Evolutionary conservation across 2,329 filamentous ascomycete genomes (phyloP).

Genomic region (Plectosphaerella plurivora): DNA sequence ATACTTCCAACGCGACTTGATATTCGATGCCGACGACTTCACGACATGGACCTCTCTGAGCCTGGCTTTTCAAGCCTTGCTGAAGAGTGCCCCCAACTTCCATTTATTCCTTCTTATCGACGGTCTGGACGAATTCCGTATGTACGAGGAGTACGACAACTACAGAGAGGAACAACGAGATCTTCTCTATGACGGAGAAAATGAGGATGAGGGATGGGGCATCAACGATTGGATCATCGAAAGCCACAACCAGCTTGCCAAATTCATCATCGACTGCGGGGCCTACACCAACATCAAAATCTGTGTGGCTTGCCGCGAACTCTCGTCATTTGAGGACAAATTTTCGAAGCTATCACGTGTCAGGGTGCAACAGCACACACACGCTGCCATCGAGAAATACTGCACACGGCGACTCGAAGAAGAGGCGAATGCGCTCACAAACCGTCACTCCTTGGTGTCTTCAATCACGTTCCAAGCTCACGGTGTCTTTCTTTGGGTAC

Average conservation of each 20-base stretch:
- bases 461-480: background rate
- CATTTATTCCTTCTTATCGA: background rate
- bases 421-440: background rate
- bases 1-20: background rate
- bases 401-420: background rate
- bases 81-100: background rate
- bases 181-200: background rate
- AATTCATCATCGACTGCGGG: background rate
- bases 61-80: background rate
- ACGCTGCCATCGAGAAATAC: background rate
- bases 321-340: background rate
- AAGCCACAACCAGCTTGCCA: background rate
- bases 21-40: background rate
- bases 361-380: background rate
- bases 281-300: background rate
- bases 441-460: background rate
- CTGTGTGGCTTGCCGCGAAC: conserved; percentile 6
- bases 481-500: conserved; percentile 3
- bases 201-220: background rate
- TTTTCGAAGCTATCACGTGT: background rate
- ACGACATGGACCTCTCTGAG: background rate
- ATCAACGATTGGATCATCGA: background rate
- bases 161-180: background rate
- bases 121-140: background rate
- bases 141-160: background rate